phyloP scores from a whole-genome alignment of 2,329 filamentous ascomycete species.

The Diaporthe ampelina region DNA sequence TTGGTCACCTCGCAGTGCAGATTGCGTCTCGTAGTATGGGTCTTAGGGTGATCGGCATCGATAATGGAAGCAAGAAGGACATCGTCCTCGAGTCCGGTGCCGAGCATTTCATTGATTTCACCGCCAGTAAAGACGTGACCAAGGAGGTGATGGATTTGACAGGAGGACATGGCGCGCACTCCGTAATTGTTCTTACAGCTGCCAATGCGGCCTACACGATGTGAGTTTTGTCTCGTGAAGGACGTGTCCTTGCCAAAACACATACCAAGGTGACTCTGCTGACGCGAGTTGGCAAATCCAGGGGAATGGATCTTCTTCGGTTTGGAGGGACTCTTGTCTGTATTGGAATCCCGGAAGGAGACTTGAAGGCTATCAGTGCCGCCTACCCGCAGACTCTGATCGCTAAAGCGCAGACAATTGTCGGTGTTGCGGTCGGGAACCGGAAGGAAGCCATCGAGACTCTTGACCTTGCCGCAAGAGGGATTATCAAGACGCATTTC shows the following conservation, averaged over 20 bases:
- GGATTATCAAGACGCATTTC: conserved; percentile 45
- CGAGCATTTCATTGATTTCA: conserved; percentile 76
- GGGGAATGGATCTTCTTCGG: conserved; percentile 61
- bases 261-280: background rate
- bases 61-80: conserved; percentile 41
- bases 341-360: conserved; percentile 64
- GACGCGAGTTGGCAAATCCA: conserved; percentile 44
- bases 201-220: conserved; percentile 62
- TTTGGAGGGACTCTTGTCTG: conserved; percentile 65
- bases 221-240: background rate
- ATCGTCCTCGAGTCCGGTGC: conserved; percentile 65
- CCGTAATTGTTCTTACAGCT: conserved; percentile 69
- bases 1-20: conserved; percentile 37
- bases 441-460: conserved; percentile 58
- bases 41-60: conserved; percentile 41
- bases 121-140: conserved; percentile 52
- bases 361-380: conserved; percentile 57
- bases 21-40: conserved; percentile 39
- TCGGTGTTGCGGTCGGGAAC: conserved; percentile 64
- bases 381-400: conserved; percentile 59
- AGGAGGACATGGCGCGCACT: conserved; percentile 70
- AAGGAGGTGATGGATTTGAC: conserved; percentile 71
- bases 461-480: conserved; percentile 43
- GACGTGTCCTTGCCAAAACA: too few relatives aligned
- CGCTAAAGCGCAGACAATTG: conserved; percentile 58